A percentile compares a stretch with the other conserved stretches of the same genome.
Conservation (phyloP, 352 stramenopile species). For the Peronospora belbahrii region DNA sequence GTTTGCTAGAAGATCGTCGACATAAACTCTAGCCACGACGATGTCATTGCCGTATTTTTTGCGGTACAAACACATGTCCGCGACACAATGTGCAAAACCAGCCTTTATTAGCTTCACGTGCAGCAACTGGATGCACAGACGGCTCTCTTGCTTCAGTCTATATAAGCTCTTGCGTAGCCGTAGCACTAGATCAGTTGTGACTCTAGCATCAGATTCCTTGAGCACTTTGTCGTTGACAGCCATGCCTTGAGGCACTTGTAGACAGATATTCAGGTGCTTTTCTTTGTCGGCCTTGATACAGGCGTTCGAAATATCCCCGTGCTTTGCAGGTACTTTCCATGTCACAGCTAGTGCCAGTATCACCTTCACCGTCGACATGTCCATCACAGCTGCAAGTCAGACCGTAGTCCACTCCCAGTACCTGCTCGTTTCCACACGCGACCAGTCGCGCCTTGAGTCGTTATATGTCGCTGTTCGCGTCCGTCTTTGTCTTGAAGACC, state of each 20-base stretch:
- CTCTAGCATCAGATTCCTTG: not conserved
- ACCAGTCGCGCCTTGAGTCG: slow-evolving; percentile 18
- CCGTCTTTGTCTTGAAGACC: slow-evolving; percentile 21
- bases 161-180: slow-evolving; percentile 24
- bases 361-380: slow-evolving; percentile 5
- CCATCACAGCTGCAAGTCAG: slow-evolving; percentile 1
- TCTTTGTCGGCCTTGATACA: slow-evolving; percentile 25
- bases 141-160: slow-evolving; percentile 21
- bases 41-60: not conserved
- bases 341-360: slow-evolving; percentile 11
- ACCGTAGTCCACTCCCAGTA: slow-evolving; percentile 11
- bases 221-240: slow-evolving; percentile 11
- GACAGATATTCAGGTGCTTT: slow-evolving; percentile 5
- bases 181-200: not conserved
- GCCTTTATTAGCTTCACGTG: slow-evolving; percentile 8
- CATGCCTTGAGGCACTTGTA: too few species aligned
- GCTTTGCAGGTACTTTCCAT: slow-evolving; percentile 10
- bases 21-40: slow-evolving; percentile 16
- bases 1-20: slow-evolving; percentile 24
- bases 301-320: slow-evolving; percentile 23
- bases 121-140: slow-evolving; percentile 18
- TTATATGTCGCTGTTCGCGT: slow-evolving; percentile 6
- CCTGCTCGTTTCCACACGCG: slow-evolving; percentile 17
- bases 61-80: slow-evolving; percentile 23
- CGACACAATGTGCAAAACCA: slow-evolving; percentile 10